Evolutionary conservation across 202 grass and related monocot species (phyloP), one percentile per base, ranked within the genome.

Genomic region (Panicum hallii): DNA sequence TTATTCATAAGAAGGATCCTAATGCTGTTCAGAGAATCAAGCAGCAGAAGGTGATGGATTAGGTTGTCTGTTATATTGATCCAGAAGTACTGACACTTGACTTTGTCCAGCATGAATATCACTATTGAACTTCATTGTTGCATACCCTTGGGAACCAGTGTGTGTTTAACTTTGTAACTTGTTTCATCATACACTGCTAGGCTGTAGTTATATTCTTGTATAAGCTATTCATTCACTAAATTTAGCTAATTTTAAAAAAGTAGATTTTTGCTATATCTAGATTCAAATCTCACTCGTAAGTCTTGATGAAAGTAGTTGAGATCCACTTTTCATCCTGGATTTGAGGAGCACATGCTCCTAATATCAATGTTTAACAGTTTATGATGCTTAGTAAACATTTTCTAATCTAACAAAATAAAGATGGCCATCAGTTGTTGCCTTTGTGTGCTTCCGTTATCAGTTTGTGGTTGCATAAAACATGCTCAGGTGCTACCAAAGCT

Each of bases 1-100:
- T 94, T 44, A 94, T 97, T 53, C 86, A 97, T 84, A 97, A 92
- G 82, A 97, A 94, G 64, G 94, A 97, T 90, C 86, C 92, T 74
- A 79, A 72, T 72, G 92, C 94, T 30, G 81, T 86, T 68, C 92
- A 94, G 76, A 87, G 90, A 89, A 97, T 97, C 79, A 97, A 97
- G 85, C 94, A 97, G 89, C 94, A 97, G 78, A 89, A 82, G 94
- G 94, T 97, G 89, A 85, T 71, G 19, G 12, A 78, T 52, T 53
- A 79, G 20, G 1, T 70, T 63, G 11, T 22, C 50, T 23, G 5
- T 68, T 87, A 57, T 83, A 73, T 63, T 76, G 45, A 19, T 75
- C 3, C 20, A 64, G 8, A 83, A 64, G 7, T 47, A 8, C 15
- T 58, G 42, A 19, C 36, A 19, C 8, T 63, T 54, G 20, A 42